phyloP scores from a whole-genome alignment of 2,329 filamentous ascomycete species.

The Microdochium paspali region DNA sequence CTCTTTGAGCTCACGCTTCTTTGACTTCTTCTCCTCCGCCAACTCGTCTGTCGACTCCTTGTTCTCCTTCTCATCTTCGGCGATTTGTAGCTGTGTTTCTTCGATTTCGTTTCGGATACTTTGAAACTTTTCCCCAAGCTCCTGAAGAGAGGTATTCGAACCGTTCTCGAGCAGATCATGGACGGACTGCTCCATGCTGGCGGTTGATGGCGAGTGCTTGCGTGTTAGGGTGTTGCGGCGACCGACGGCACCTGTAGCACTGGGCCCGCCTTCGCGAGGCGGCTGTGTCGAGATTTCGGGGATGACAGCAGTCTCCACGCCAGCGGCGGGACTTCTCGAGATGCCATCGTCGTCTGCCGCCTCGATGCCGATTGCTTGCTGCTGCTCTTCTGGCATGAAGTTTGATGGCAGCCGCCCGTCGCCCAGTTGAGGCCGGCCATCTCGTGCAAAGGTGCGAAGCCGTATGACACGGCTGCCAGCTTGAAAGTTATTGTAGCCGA shows the following conservation, averaged over 20 bases:
- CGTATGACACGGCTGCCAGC: conserved; percentile 80
- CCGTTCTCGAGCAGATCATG: conserved; percentile 38
- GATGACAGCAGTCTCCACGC: conserved; percentile 51
- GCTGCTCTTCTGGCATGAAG: conserved; percentile 42
- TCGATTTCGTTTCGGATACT: conserved; percentile 75
- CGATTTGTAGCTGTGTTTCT: conserved; percentile 60
- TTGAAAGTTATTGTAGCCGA: conserved; percentile 87
- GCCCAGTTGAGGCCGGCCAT: conserved; percentile 52
- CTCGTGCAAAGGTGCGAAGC: conserved; percentile 63
- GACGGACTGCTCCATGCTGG: conserved; percentile 40
- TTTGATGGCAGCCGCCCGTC: conserved; percentile 46
- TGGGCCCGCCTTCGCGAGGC: conserved; percentile 52
- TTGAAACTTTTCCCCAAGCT: conserved; percentile 76
- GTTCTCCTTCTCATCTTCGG: conserved; percentile 63
- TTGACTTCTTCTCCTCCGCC: conserved; percentile 67
- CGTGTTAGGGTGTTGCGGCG: conserved; percentile 64
- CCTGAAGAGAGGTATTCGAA: conserved; percentile 58
- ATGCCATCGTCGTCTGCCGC: conserved; percentile 39
- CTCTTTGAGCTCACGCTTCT: conserved; percentile 70
- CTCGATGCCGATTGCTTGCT: conserved; percentile 27
- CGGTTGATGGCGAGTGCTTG: conserved; percentile 64
- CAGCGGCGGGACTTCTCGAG: conserved; percentile 39
- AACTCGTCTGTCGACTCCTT: conserved; percentile 57
- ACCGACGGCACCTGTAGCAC: conserved; percentile 14
- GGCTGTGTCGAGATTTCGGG: conserved; percentile 52